Evolutionary conservation across 2,329 filamentous ascomycete genomes (phyloP).

Genomic region (Colletotrichum eleusines): DNA sequence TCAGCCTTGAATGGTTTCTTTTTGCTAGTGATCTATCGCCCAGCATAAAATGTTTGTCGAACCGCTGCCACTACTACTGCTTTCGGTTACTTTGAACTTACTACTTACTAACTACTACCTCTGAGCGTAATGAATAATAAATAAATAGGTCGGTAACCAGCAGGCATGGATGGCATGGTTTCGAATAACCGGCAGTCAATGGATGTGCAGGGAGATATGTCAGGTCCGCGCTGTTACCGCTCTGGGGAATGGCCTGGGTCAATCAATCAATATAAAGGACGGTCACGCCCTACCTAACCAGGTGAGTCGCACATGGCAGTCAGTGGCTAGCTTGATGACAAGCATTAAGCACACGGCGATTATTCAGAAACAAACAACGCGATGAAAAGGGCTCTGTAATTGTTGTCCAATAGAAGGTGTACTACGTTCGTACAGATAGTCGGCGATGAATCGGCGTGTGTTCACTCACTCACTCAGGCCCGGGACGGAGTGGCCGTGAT

Average conservation of each 20-base stretch:
- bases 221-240: no score
- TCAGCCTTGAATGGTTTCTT: fast-evolving
- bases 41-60: background rate
- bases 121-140: background rate
- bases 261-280: background rate
- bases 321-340: background rate
- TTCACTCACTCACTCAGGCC: background rate
- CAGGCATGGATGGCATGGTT: no score
- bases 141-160: no score
- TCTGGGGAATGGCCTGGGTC: no score
- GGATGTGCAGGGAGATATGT: no score
- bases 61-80: no score
- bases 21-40: background rate
- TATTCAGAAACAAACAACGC: background rate
- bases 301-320: background rate
- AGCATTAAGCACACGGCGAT: background rate
- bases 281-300: no score
- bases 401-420: background rate
- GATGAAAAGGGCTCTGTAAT: background rate
- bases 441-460: background rate
- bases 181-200: background rate
- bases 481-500: conserved; percentile 13
- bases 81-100: no score
- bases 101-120: no score
- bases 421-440: background rate